phyloP scores from a whole-genome alignment of 345 rosid species.

The Brassica carinata region DNA sequence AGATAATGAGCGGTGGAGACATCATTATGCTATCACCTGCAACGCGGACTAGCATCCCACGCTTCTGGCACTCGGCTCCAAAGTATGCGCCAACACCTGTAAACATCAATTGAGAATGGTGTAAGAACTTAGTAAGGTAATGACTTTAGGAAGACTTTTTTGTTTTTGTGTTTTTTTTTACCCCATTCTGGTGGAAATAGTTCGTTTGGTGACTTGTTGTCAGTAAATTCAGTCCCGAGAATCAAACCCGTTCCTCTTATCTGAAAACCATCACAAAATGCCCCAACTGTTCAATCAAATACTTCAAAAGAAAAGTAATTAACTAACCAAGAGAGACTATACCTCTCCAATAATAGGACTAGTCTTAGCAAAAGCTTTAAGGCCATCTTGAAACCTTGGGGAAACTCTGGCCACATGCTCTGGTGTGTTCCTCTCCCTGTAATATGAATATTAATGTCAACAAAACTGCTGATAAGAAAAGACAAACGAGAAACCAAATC shows the following conservation, averaged over 20 bases:
- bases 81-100: conserved; percentile 84
- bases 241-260: conserved; percentile 93
- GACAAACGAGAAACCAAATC: not conserved
- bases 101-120: not conserved
- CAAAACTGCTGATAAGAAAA: not conserved
- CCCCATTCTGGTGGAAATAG: conserved; percentile 99
- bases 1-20: conserved; percentile 82
- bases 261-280: conserved; percentile 46
- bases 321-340: not conserved
- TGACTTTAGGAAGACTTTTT: not conserved
- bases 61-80: conserved; percentile 81
- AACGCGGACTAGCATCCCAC: conserved; percentile 83
- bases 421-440: conserved; percentile 76
- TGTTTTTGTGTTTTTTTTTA: conserved; percentile 33
- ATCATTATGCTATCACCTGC: conserved; percentile 91
- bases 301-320: not conserved
- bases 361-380: conserved; percentile 64
- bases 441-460: conserved; percentile 13
- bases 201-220: conserved; percentile 84
- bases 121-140: not conserved
- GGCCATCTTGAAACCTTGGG: conserved; percentile 81
- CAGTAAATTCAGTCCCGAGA: conserved; percentile 76
- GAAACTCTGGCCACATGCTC: conserved; percentile 56
- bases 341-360: conserved; percentile 98
- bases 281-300: not conserved